A percentile compares a stretch with the other conserved stretches of the same genome.
phyloP scores from a whole-genome alignment of 2,329 filamentous ascomycete genomes.

The Hymenotorrendiella dingleyae region DNA sequence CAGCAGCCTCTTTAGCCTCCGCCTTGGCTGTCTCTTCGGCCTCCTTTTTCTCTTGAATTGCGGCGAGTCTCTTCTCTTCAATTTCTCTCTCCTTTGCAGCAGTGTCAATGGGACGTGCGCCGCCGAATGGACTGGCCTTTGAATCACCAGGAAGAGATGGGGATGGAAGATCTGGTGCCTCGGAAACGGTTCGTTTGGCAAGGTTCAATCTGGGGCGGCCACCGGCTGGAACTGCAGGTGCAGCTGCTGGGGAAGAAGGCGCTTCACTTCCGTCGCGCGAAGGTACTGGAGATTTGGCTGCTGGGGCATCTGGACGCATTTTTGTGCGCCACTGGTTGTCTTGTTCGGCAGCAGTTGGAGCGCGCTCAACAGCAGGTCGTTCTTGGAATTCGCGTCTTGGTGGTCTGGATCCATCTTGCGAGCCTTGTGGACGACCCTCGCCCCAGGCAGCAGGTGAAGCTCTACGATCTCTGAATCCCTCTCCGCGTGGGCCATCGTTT shows the following conservation, averaged over 20 bases:
- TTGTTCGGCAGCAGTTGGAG: constrained; percentile 80
- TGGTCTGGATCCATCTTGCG: constrained; percentile 72
- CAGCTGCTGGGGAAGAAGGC: constrained; percentile 62
- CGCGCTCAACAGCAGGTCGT: constrained; percentile 59
- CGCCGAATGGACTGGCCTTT: constrained; percentile 91
- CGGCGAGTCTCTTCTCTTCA: constrained; percentile 76
- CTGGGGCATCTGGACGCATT: constrained; percentile 72
- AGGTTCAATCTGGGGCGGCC: constrained; percentile 80
- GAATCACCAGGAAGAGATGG: constrained; percentile 53
- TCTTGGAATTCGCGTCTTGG: constrained; percentile 73
- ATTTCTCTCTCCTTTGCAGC: constrained; percentile 82
- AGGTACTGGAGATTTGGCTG: constrained; percentile 54
- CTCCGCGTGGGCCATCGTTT: constrained; percentile 54
- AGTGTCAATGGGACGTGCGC: constrained; percentile 89
- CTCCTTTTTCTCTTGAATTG: constrained; percentile 73
- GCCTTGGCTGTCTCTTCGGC: constrained; percentile 50
- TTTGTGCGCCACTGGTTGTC: constrained; percentile 89
- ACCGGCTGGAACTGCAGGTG: constrained; percentile 47
- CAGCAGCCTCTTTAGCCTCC: constrained; percentile 55
- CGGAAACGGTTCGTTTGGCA: constrained; percentile 83
- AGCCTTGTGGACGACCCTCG: constrained; percentile 49
- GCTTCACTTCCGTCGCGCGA: constrained; percentile 71
- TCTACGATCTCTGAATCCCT: constrained; percentile 55
- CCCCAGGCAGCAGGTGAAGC: constrained; percentile 73
- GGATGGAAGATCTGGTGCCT: constrained; percentile 48